Evolutionary conservation across 768 basidiomycete species (phyloP), one percentile per base, ranked within the genome.

Genomic region (Mycena alexandri): DNA sequence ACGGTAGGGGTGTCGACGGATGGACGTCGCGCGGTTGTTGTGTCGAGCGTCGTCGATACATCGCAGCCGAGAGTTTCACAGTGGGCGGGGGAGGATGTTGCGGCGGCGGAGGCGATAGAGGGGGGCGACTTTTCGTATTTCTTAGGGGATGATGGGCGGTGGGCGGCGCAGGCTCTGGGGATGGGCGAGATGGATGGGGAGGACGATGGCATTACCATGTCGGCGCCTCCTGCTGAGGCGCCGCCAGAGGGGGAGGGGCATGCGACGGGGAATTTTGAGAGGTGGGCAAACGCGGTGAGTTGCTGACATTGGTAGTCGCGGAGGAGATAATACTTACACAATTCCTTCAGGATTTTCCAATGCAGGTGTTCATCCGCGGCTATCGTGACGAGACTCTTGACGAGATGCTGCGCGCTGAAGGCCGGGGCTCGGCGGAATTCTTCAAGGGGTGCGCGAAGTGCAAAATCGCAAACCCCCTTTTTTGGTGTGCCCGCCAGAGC

Each of bases 351-450:
- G 54, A 42, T 22, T n/a, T 33, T 5, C 54, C 54, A 1, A 41
- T 55, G 36, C 9, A 42, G 14, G 54, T 55, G 2, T 55, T 41
- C 8, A 21, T 42, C 2, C 21, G 3, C 1, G 5, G 19, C 11
- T 42, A 22, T 25, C 54, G 54, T 11, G 38, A 55, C 4, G 54
- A 55, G 38, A 55, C 38, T 1, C 19, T 55, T 9, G 36, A 55
- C 16, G 36, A 55, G 54, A 55, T 55, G 36, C n/a, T 55, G 22
- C 6, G 54, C 13, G 54, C 38, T 3, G 54, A 55, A 21, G 54
- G 54, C 6, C 36, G 54, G 1, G 36, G 36, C 3, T 36, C 54
- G 5, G 12, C n/a, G 9, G 54, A 25, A 9, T 42, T 41, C 38
- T 55, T 21, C 10, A 41, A n/a, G 21, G n/a, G 7, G 19, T 55